Evolutionary conservation across 805 yeast genomes (phyloP), one percentile per base, ranked within the genome.

Genomic region (Sporopachydermia lactativora): DNA sequence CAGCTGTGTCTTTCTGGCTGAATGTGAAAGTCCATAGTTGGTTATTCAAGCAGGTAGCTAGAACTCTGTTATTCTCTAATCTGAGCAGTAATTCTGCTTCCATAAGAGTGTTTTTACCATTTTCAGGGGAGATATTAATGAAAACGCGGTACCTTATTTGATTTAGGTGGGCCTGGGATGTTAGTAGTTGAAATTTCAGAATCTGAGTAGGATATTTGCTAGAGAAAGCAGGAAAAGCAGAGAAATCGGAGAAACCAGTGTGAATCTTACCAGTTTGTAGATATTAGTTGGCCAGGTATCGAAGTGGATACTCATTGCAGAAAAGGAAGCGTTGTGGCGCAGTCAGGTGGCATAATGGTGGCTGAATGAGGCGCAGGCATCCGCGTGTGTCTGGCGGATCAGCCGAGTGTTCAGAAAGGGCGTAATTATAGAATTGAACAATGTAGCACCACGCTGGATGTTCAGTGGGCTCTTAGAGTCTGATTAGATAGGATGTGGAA

Each of bases 1-100:
- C 13, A n/a, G n/a, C n/a, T 5, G 40, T 34, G 3, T 28, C 37
- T 3, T 39, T 34, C 17, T 44, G 47, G 8, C 35, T 18, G 3
- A 47, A 17, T 2, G 52, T 44, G 41, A 53, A 53, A 2, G 50
- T 49, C 57, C 57, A 53, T n/a, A 53, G 44, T 42, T 53, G 57
- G 15, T 45, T 50, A 34, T 47, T 44, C 18, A 41, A 18, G 8
- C 45, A 36, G 8, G 42, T 45, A 15, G 47, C 52, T 18, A 53
- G 31, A 5, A 52, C 47, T n/a, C 37, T n/a, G 2, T 42, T 41
- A 15, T 42, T 24, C 15, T 42, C 46, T 19, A 42, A 36, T 3
- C 57, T 45, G 3, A 53, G 42, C 3, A 47, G 39, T 52, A 51
- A 46, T 41, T 50, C 57, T 1, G 57, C 57, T 17, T 47, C 45